A percentile compares a stretch with the other conserved stretches of the same genome.
phyloP scores from a whole-genome alignment of 192 early-diverging fungal genomes.

The Gaertneriomyces semiglobifer region DNA sequence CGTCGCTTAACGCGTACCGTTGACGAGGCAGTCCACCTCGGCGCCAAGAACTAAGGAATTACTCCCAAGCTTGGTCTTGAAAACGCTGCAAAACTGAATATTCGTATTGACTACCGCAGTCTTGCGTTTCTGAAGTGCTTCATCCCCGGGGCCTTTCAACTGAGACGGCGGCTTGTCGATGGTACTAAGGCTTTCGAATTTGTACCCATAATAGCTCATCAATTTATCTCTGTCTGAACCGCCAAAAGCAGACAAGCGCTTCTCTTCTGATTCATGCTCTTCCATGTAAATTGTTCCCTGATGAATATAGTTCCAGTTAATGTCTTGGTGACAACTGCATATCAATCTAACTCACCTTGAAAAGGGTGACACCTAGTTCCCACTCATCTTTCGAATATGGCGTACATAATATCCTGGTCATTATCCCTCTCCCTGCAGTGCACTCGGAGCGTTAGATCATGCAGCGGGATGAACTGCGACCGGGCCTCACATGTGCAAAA shows the following conservation, averaged over 20 bases:
- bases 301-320: background rate
- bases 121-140: constrained; percentile 44
- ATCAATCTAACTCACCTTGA: constrained; percentile 40
- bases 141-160: constrained; percentile 23
- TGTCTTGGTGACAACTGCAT: background rate
- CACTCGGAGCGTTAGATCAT: background rate
- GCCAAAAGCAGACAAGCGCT: constrained; percentile 37
- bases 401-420: constrained; percentile 80
- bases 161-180: constrained; percentile 53
- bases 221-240: constrained; percentile 54
- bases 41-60: constrained; percentile 78
- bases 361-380: constrained; percentile 73
- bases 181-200: constrained; percentile 78
- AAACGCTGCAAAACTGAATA: constrained; percentile 85
- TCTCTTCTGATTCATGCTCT: constrained; percentile 36
- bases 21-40: constrained; percentile 81
- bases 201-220: constrained; percentile 86
- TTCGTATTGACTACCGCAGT: constrained; percentile 68
- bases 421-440: constrained; percentile 77
- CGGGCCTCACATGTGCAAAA: constrained; percentile 36
- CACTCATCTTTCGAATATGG: constrained; percentile 81
- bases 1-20: constrained; percentile 28
- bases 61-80: constrained; percentile 68
- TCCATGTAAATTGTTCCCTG: constrained; percentile 71
- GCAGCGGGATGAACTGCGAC: background rate